Base-by-base conservation (phyloP, 345 rosid species). In the Toxicodendron radicans region DNA sequence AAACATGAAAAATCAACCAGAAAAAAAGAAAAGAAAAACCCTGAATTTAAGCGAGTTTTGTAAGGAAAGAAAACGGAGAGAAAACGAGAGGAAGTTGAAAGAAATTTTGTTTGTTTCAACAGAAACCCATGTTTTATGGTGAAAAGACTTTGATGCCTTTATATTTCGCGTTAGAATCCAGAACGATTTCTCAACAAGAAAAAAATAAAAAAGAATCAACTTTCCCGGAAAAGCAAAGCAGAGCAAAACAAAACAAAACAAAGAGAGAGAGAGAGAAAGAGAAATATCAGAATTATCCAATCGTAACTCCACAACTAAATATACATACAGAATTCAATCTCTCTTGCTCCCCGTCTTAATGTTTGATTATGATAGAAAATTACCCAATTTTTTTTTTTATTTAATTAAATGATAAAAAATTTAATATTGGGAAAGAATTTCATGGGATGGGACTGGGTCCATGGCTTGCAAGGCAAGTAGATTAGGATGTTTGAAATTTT, bases 71-170 rank as follows among this genome's bases (percentile, higher is more conserved):
- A 32, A 69, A 33, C 23, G 27, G 16, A 24, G 10, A 51, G 68
- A 77, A 41, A 68, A 58, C 7, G 30, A 64, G 23, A 33, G 49
- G 54, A 79, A 49, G 7, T 54, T 48, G 9, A 14, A 14, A 4
- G 17, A 41, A 12, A 38, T 13, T 0, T 20, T 54, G 9, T 21
- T 16, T 10, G 27, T 60, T 71, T 72, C 24, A 80, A 79, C 82
- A 72, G 78, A 82, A 76, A 65, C 76, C 76, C 83, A 69, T 48
- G 60, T 65, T 75, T 83, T 72, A 60, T 33, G 82, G 69, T 45
- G 2, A 10, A 75, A 77, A 63, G 57, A 59, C 41, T 56, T 18
- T 74, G 27, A 38, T 46, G 49, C 10, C 63, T 58, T 4, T 59
- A 41, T 48, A 69, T n/a, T 30, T 49, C 60, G 30, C 24, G 41